phyloP scores from a whole-genome alignment of 2,329 filamentous ascomycete species.

The Fragosphaeria purpurea region DNA sequence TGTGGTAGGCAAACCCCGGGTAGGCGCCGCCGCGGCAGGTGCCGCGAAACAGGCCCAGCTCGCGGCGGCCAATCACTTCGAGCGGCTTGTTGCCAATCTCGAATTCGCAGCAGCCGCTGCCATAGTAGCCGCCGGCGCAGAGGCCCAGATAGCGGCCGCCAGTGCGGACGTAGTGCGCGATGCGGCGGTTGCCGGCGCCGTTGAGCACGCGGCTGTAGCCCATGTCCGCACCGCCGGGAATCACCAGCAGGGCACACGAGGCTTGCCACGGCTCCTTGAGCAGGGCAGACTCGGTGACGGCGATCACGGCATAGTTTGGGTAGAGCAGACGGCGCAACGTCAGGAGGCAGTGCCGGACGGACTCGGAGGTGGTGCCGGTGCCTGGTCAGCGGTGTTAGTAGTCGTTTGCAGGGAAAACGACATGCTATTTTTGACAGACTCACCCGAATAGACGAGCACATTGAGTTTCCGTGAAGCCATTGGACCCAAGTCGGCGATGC shows the following conservation, averaged over 20 bases:
- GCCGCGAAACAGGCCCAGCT: conserved; percentile 82
- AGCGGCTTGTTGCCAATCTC: conserved; percentile 73
- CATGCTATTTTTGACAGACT: conserved; percentile 12
- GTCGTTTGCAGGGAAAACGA: conserved; percentile 11
- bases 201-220: conserved; percentile 84
- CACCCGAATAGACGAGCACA: conserved; percentile 85
- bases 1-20: conserved; percentile 79
- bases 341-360: conserved; percentile 80
- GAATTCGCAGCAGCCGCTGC: conserved; percentile 72
- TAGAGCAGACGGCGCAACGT: conserved; percentile 77
- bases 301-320: conserved; percentile 86
- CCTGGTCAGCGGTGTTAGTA: conserved; percentile 36
- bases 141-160: conserved; percentile 85
- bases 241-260: conserved; percentile 78
- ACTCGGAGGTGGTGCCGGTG: conserved; percentile 75
- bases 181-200: conserved; percentile 75
- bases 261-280: conserved; percentile 86
- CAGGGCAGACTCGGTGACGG: conserved; percentile 66
- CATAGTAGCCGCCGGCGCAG: conserved; percentile 93
- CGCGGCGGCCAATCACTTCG: conserved; percentile 76
- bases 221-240: conserved; percentile 89
- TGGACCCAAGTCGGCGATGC: too few relatives aligned
- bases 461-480: conserved; percentile 71
- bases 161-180: conserved; percentile 72
- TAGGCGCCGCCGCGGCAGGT: conserved; percentile 80